Base-by-base conservation (phyloP, 148 eudicot genomes). In the Heliamphora exappendiculata region DNA sequence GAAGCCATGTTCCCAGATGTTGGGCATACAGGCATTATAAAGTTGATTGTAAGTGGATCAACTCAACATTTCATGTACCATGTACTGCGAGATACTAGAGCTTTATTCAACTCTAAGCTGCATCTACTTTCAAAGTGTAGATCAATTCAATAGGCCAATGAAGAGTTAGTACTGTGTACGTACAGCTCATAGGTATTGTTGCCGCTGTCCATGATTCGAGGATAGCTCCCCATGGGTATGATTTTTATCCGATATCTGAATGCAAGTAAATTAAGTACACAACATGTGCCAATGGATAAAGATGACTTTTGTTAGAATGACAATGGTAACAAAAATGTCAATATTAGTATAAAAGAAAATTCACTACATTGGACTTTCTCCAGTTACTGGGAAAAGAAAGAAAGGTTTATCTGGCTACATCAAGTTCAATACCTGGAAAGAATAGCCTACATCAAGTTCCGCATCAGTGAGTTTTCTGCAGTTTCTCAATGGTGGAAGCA, bases 151-250 rank as follows among this genome's bases (percentile, higher is more conserved):
- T 13, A 7, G 31, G 17, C 67, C 47, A 71, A 49, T 49, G 28
- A 37, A 17, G 12, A 74, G 75, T 19, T 53, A 20, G 41, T 28
- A 39, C 9, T 69, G 26, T 77, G 39, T 73, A 83, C 98, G 88
- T 91, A 95, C 99, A 95, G 85, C 62, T 95, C 99, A 75, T 91
- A 95, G 60, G 90, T 87, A 86, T 83, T 95, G 89, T 87, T 91
- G 89, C 87, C 85, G 78, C 83, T 88, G 82, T 95, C 99, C 94
- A 89, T 89, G 36, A 95, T 88, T 75, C 94, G 90, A 78, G 99
- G 97, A 83, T 95, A 95, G 79, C 99, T 92, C 50, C 99, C 99
- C 96, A 95, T 92, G 6, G 96, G 97, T 74, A 86, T 86, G 67
- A 95, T 92, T 81, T 93, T 95, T 75, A 95, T 91, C 60, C 91